These are phyloP conservation scores for Begonia masoniana DNA, from an alignment of 306 rosid genomes.

Conservation along the genomic window DNA sequence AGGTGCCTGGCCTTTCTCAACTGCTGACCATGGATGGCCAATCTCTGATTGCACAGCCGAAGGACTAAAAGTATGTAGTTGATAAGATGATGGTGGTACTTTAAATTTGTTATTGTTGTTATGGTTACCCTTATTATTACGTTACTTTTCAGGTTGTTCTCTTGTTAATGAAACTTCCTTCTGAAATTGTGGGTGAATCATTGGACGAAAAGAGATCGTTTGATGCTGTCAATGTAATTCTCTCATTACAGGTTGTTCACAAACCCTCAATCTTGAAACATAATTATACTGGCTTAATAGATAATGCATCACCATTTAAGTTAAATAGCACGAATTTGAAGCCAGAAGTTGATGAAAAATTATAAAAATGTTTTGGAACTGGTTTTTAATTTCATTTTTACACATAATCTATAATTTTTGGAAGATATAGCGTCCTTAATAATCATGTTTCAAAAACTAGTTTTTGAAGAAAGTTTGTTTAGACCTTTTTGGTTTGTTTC, in stretches of 20 bases:
- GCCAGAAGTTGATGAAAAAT: too few relatives aligned
- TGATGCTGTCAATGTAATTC: slow-evolving; percentile 70
- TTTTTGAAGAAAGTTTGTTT: too few relatives aligned
- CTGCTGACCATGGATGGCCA: slow-evolving; percentile 93
- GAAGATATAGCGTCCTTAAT: too few relatives aligned
- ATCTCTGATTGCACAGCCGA: slow-evolving; percentile 92
- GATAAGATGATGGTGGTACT: slow-evolving; percentile 6
- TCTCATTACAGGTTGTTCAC: slow-evolving; percentile 52
- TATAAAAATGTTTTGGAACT: too few relatives aligned
- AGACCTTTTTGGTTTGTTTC: too few relatives aligned
- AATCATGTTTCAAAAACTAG: too few relatives aligned
- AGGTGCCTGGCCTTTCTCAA: slow-evolving; percentile 93
- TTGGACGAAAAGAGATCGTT: slow-evolving; percentile 32
- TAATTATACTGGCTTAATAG: too few relatives aligned
- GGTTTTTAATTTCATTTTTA: too few relatives aligned
- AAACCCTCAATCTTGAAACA: not conserved
- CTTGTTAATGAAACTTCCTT: slow-evolving; percentile 44
- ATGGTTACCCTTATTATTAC: not conserved
- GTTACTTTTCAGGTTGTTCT: slow-evolving; percentile 49
- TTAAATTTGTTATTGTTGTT: slow-evolving; percentile 4
- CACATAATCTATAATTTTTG: too few relatives aligned
- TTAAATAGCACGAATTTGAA: too few relatives aligned
- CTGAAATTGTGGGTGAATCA: slow-evolving; percentile 63
- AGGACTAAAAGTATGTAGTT: slow-evolving; percentile 54
- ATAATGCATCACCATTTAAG: too few relatives aligned